Conservation (phyloP, 2,329 filamentous ascomycete species). For the Chrysoporthe cubensis region DNA sequence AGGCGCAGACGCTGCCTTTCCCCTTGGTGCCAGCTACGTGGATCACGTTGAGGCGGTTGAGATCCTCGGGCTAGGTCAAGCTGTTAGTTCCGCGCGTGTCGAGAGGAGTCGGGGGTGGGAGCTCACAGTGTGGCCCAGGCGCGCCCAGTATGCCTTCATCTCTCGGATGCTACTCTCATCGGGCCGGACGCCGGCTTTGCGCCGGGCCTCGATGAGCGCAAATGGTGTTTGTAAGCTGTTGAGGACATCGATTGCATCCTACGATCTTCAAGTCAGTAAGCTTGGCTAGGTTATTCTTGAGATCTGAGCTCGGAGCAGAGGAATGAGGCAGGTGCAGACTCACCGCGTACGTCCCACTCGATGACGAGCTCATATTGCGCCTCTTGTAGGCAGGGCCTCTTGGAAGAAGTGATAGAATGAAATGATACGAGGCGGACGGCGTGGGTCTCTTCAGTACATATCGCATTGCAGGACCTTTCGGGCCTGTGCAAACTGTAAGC, state of each 20-base stretch:
- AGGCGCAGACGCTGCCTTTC: slow-evolving; percentile 74
- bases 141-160: slow-evolving; percentile 77
- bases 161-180: slow-evolving; percentile 74
- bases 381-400: neutral
- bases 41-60: slow-evolving; percentile 66
- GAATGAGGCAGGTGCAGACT: neutral
- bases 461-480: slow-evolving; percentile 21
- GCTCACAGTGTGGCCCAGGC: slow-evolving; percentile 72
- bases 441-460: slow-evolving; percentile 17
- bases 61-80: slow-evolving; percentile 45
- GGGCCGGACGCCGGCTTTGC: slow-evolving; percentile 72
- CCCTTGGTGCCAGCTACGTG: slow-evolving; percentile 79
- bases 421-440: neutral
- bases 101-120: neutral
- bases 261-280: neutral
- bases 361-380: slow-evolving; percentile 25
- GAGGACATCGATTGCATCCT: slow-evolving; percentile 85
- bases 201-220: slow-evolving; percentile 76
- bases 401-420: neutral
- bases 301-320: neutral
- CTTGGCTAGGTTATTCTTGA: neutral
- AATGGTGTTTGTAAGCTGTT: slow-evolving; percentile 93
- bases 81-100: neutral
- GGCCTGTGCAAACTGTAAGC: neutral
- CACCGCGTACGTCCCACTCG: slow-evolving; percentile 26